Percentiles rank a stretch among this genome's conserved stretches.
Evolutionary conservation across 164 flowering plant genomes (phyloP).

Genomic region (Tetrastigma voinierianum): DNA sequence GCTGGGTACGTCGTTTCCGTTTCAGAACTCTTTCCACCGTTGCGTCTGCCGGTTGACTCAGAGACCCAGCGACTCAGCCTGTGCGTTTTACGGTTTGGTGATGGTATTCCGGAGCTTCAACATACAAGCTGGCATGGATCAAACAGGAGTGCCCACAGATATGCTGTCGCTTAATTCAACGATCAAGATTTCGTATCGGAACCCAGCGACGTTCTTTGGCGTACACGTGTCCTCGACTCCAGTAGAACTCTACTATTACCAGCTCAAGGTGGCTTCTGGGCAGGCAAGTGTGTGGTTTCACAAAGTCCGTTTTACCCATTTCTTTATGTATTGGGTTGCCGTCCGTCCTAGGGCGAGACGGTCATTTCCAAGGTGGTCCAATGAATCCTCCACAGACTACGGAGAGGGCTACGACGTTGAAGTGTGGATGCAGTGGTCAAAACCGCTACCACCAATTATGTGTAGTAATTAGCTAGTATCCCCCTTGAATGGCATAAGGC

Average conservation of each 20-base stretch:
- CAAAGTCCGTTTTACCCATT: background rate
- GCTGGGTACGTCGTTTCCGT: constrained; percentile 55
- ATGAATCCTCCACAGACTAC: background rate
- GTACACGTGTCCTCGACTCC: constrained; percentile 80
- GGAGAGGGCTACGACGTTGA: background rate
- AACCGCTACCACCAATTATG: too few relatives aligned
- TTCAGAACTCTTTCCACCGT: too few relatives aligned
- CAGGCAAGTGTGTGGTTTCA: constrained; percentile 40
- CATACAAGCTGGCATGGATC: constrained; percentile 75
- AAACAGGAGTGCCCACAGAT: constrained; percentile 75
- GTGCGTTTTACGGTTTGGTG: background rate
- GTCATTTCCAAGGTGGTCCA: background rate
- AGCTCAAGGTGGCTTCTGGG: constrained; percentile 75
- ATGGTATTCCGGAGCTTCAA: constrained; percentile 58
- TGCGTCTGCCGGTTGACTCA: background rate
- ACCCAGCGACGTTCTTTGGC: constrained; percentile 83
- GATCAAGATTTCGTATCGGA: constrained; percentile 57
- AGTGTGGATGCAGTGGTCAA: too few relatives aligned
- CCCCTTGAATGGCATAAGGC: background rate
- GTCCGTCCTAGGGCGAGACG: background rate
- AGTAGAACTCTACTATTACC: constrained; percentile 47
- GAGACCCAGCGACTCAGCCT: background rate
- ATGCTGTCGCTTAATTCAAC: constrained; percentile 80
- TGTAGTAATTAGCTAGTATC: background rate
- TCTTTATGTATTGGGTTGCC: background rate